These are phyloP conservation scores for Rhododendron ferrugineum DNA, from an alignment of 148 eudicot species.

Conservation along the genomic window DNA sequence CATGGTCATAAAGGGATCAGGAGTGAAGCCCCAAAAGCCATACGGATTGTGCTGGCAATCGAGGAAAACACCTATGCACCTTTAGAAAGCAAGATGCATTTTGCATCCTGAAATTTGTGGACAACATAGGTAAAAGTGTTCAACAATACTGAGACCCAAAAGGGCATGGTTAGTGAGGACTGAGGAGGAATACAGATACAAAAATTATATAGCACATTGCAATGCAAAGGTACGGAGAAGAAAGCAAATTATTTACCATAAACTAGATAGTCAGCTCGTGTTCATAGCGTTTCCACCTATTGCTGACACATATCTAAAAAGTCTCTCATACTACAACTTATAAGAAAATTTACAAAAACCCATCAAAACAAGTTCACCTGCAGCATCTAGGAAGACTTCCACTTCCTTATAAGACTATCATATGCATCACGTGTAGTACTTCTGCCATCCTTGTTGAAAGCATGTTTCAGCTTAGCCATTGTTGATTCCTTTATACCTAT, in stretches of 20 bases:
- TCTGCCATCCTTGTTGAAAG: conserved; percentile 42
- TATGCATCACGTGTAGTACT: conserved; percentile 45
- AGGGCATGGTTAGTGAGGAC: background rate
- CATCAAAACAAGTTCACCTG: background rate
- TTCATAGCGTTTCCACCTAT: conserved; percentile 6
- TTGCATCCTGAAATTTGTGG: background rate
- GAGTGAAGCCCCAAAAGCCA: background rate
- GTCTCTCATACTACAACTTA: background rate
- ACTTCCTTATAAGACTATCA: conserved; percentile 48
- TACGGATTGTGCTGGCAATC: background rate
- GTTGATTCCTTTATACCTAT: conserved; percentile 56
- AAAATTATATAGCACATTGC: background rate
- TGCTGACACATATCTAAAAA: background rate
- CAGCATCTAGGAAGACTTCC: conserved; percentile 45
- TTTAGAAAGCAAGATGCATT: background rate
- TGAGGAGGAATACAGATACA: background rate
- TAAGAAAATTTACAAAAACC: background rate
- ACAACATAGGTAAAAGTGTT: background rate
- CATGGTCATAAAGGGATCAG: background rate
- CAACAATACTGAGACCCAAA: background rate
- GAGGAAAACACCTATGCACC: background rate
- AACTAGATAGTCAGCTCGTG: background rate
- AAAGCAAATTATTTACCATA: background rate
- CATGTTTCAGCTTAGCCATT: conserved; percentile 53
- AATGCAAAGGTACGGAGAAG: background rate